Base-by-base conservation (phyloP, 139 green algal genomes). In the Microglena sp. region DNA sequence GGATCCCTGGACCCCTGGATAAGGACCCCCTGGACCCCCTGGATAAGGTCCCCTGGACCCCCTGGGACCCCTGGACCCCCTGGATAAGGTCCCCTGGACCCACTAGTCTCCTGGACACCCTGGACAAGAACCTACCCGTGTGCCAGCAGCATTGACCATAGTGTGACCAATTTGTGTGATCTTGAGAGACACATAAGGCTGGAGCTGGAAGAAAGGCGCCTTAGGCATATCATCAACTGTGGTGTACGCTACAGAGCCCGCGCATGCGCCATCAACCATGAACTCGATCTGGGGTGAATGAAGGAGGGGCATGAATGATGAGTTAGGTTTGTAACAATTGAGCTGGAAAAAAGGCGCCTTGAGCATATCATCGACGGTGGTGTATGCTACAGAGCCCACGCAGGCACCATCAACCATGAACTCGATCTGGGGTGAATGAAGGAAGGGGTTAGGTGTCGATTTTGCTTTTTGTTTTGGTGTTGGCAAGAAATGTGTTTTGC, bases 371-470 rank as follows among this genome's bases (percentile, higher is more conserved):
- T 45, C 7, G 28, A 11, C 18, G 24, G 50, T 71, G n/a, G 60
- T 70, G 71, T 71, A 78, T 26, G 60, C 55, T 0, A 78, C 56
- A 1, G 71, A 31, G 11, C 45, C 55, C 15, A 28, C 1, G 66
- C 71, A 78, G 1, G 1, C 6, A 28, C 26, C 27, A 22, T 69
- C 62, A 5, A 57, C 66, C n/a, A 73, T 55, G 45, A 78, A 36
- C 55, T 78, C 71, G 24, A 77, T 46, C 70, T 77, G 53, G 24
- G n/a, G n/a, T n/a, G n/a, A n/a, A n/a, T n/a, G n/a, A n/a, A n/a
- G n/a, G n/a, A n/a, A n/a, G n/a, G n/a, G n/a, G n/a, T n/a, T n/a
- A n/a, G n/a, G n/a, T n/a, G n/a, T n/a, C n/a, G n/a, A n/a, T n/a
- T n/a, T n/a, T n/a, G n/a, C n/a, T n/a, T n/a, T n/a, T n/a, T n/a